These are phyloP conservation scores for Xanthoconium purpureum DNA, from an alignment of 768 basidiomycete genomes.

Conservation along the genomic window DNA sequence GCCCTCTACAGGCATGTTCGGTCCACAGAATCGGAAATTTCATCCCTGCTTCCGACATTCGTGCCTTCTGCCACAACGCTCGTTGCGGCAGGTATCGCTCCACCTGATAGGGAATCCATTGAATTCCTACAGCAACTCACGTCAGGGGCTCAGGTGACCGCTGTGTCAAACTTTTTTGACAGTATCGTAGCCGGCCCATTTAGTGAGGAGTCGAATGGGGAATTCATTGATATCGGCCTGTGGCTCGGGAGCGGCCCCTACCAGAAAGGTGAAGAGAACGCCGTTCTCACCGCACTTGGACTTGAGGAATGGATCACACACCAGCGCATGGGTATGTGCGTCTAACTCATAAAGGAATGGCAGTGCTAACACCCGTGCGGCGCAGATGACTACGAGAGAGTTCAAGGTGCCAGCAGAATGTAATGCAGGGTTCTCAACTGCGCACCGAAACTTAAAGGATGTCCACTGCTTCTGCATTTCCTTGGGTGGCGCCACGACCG, in stretches of 20 bases:
- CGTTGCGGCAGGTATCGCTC: constrained; percentile 2
- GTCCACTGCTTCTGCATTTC: constrained; percentile 13
- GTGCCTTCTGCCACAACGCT: constrained; percentile 11
- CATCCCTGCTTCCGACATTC: constrained; percentile 12
- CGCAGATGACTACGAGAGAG: constrained; percentile 14
- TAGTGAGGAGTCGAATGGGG: constrained; percentile 50
- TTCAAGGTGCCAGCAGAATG: constrained; percentile 14
- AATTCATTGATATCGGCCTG: constrained; percentile 50
- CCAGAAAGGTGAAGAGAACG: constrained; percentile 27
- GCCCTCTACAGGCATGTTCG: neutral
- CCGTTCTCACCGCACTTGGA: constrained; percentile 35
- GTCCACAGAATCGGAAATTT: neutral
- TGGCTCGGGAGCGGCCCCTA: constrained; percentile 47
- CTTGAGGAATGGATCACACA: constrained; percentile 23
- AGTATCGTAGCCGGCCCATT: constrained; percentile 51
- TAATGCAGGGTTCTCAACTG: constrained; percentile 4
- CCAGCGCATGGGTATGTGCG: constrained; percentile 10
- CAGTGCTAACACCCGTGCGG: constrained; percentile 7
- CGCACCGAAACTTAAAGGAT: constrained; percentile 10
- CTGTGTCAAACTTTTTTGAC: constrained; percentile 40
- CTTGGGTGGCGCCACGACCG: constrained; percentile 22
- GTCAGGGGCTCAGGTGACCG: constrained; percentile 37
- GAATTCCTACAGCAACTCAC: constrained; percentile 32
- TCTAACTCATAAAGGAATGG: constrained; percentile 4
- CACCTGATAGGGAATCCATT: constrained; percentile 3